Percentiles rank a stretch among this genome's conserved stretches.
These are phyloP conservation scores for Babjeviella inositovora DNA, from an alignment of 805 yeast genomes.

Conservation along the genomic window DNA sequence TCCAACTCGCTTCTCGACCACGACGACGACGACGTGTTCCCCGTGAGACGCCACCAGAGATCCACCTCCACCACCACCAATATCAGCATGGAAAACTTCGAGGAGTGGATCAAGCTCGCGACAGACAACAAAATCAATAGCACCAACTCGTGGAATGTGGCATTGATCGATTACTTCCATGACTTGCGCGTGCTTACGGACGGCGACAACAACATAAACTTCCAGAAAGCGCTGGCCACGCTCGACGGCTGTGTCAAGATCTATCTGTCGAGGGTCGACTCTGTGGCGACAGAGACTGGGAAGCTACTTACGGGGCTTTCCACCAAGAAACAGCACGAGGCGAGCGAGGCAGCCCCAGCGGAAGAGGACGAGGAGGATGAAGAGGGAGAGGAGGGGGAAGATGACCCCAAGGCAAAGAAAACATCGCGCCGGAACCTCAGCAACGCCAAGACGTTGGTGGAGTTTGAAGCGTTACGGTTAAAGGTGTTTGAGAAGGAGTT, in stretches of 20 bases:
- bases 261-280: slow-evolving; percentile 29
- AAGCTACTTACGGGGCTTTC: slow-evolving; percentile 56
- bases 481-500: slow-evolving; percentile 33
- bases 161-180: slow-evolving; percentile 33
- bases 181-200: slow-evolving; percentile 29
- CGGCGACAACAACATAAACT: slow-evolving; percentile 19
- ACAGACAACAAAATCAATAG: slow-evolving; percentile 31
- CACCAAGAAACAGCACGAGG: slow-evolving; percentile 12
- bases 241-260: slow-evolving; percentile 38
- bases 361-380: slow-evolving; percentile 9
- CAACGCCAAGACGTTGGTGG: slow-evolving; percentile 17
- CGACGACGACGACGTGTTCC: no score
- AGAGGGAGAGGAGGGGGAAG: slow-evolving; percentile 4
- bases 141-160: slow-evolving; percentile 31
- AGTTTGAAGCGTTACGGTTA: slow-evolving; percentile 18
- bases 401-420: slow-evolving; percentile 5
- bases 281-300: slow-evolving; percentile 12
- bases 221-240: slow-evolving; percentile 23
- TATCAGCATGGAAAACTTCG: slow-evolving; percentile 15
- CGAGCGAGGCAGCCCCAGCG: slow-evolving; percentile 3
- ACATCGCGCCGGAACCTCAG: slow-evolving; percentile 4
- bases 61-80: no score
- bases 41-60: no score
- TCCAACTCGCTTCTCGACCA: no score
- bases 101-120: slow-evolving; percentile 31